These are phyloP conservation scores for Acacia pycnantha DNA, from an alignment of 331 rosid species.

Conservation along the genomic window DNA sequence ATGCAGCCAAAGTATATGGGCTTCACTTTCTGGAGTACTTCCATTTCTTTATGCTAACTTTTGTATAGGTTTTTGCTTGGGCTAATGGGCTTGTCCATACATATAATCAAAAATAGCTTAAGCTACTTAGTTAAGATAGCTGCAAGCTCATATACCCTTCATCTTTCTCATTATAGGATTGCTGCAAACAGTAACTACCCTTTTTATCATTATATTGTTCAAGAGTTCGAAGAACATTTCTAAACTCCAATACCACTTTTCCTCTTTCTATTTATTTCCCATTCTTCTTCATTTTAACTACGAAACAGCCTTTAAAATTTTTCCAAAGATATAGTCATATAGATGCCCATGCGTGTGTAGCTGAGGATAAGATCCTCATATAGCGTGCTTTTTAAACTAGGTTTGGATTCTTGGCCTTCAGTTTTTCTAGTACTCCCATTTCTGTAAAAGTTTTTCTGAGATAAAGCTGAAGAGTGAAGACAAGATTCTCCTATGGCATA, in stretches of 20 bases:
- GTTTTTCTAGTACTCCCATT: background rate
- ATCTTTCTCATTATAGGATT: background rate
- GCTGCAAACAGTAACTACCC: too few species aligned
- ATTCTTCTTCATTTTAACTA: background rate
- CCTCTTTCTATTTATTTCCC: background rate
- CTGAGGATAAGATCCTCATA: background rate
- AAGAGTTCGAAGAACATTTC: too few species aligned
- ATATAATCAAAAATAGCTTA: too few species aligned
- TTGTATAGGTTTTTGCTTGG: background rate
- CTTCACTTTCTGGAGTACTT: conserved; percentile 9
- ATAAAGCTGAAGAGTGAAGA: background rate
- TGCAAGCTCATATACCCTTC: background rate
- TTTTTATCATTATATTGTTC: too few species aligned
- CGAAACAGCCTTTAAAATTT: background rate
- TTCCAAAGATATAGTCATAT: background rate
- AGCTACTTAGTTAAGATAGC: background rate
- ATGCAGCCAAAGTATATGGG: background rate
- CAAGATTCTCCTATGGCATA: background rate
- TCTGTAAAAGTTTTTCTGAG: background rate
- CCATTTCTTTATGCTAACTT: background rate
- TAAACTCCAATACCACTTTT: too few species aligned
- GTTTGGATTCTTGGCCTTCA: background rate
- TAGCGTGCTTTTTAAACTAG: background rate
- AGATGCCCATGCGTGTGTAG: background rate
- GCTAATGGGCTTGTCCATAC: background rate